Evolutionary conservation across 257 asterid genomes (phyloP).

Genomic region (Oldenlandia corymbosa): DNA sequence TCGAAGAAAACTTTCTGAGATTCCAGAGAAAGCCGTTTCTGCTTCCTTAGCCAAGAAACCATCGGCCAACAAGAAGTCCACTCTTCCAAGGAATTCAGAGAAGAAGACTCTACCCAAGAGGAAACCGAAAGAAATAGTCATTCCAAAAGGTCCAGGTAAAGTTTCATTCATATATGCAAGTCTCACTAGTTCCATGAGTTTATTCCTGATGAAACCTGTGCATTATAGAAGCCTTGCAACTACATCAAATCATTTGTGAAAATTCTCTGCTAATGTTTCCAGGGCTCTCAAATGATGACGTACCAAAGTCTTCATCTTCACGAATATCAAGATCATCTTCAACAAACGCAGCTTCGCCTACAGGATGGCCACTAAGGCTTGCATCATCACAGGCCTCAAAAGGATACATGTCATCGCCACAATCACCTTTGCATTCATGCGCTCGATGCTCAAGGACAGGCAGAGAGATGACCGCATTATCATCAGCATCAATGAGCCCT

Average conservation of each 20-base stretch:
- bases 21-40: constrained; percentile 41
- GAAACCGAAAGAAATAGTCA: constrained; percentile 30
- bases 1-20: constrained; percentile 32
- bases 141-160: constrained; percentile 37
- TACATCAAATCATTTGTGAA: not conserved
- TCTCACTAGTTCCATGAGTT: not conserved
- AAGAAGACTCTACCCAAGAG: constrained; percentile 25
- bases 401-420: constrained; percentile 35
- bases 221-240: not conserved
- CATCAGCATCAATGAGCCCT: constrained; percentile 22
- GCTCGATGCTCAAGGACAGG: constrained; percentile 29
- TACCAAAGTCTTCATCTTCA: constrained; percentile 25
- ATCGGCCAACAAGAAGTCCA: constrained; percentile 16
- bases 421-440: constrained; percentile 46
- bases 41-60: constrained; percentile 23
- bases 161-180: not conserved
- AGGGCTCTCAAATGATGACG: constrained; percentile 29
- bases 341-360: constrained; percentile 28
- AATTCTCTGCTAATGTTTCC: not conserved
- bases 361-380: constrained; percentile 23
- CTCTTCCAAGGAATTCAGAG: constrained; percentile 22
- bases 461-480: constrained; percentile 23
- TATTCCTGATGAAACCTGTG: not conserved
- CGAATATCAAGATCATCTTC: constrained; percentile 16
- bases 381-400: constrained; percentile 12